A percentile compares a stretch with the other conserved stretches of the same genome.
These are phyloP conservation scores for Aspergillus japonicus DNA, from an alignment of 2,329 filamentous ascomycete genomes.

Conservation along the genomic window DNA sequence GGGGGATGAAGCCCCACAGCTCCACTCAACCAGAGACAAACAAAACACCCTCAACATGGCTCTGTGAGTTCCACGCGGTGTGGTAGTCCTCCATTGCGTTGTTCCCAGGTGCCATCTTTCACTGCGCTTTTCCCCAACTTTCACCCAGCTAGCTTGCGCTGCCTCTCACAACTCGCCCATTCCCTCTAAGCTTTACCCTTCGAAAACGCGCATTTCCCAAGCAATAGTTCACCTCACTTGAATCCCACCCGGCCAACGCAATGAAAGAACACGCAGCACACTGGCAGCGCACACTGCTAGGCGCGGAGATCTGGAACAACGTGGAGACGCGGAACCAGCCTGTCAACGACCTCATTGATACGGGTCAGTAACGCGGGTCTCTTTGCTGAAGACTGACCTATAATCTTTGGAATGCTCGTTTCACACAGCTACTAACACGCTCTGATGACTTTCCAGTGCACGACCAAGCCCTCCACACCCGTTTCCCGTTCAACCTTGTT, in stretches of 20 bases:
- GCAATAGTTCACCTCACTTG: no score
- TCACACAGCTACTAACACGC: no score
- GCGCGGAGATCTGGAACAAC: slow-evolving; percentile 30
- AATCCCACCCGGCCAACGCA: neutral
- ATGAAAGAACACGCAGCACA: slow-evolving; percentile 25
- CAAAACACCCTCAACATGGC: neutral
- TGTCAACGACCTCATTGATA: slow-evolving; percentile 19
- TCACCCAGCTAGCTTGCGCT: neutral
- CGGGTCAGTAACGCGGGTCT: slow-evolving; percentile 10
- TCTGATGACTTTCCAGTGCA: neutral
- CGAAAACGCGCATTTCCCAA: no score
- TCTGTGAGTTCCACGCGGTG: neutral
- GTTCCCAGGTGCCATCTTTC: neutral
- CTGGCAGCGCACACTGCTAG: slow-evolving; percentile 29
- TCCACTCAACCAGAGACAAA: neutral
- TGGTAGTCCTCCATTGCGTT: neutral
- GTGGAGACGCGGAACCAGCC: slow-evolving; percentile 20
- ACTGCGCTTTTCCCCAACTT: neutral
- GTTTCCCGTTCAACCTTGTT: slow-evolving; percentile 27
- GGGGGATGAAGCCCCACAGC: neutral
- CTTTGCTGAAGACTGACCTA: no score
- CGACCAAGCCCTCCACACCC: slow-evolving; percentile 20
- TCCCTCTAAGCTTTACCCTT: neutral
- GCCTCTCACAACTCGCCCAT: neutral
- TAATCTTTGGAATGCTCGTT: neutral